A percentile compares a stretch with the other conserved stretches of the same genome.
Conservation (phyloP, 2,329 filamentous ascomycete species). For the Apiospora phragmitis region DNA sequence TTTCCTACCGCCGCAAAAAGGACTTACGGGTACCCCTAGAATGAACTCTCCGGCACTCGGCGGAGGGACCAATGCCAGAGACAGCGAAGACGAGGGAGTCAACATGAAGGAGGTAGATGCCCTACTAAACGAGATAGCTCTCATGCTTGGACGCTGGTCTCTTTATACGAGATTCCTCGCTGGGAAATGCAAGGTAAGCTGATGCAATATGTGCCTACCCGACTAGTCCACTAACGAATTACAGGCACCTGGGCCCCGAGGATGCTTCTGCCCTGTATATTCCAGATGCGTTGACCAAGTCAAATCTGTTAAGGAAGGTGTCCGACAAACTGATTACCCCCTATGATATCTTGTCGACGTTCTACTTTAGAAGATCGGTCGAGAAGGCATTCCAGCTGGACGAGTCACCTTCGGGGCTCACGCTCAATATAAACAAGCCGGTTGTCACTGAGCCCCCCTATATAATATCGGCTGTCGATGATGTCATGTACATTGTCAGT, state of each 20-base stretch:
- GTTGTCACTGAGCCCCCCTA: slow-evolving; percentile 80
- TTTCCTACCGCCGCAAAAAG: slow-evolving; percentile 74
- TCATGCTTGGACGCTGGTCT: slow-evolving; percentile 94
- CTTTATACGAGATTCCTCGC: slow-evolving; percentile 88
- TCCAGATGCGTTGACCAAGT: slow-evolving; percentile 75
- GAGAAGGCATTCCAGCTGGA: slow-evolving; percentile 98
- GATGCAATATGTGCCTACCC: background rate
- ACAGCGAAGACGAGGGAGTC: slow-evolving; percentile 85
- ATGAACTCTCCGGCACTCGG: slow-evolving; percentile 75
- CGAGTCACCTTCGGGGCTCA: slow-evolving; percentile 78
- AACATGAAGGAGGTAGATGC: slow-evolving; percentile 97
- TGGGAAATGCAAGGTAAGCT: slow-evolving; percentile 77
- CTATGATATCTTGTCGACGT: slow-evolving; percentile 90
- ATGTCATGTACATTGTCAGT: slow-evolving; percentile 99
- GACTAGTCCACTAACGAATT: slow-evolving; percentile 28
- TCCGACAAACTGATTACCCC: slow-evolving; percentile 71
- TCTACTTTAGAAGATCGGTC: slow-evolving; percentile 94
- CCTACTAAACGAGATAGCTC: slow-evolving; percentile 80
- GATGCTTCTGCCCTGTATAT: slow-evolving; percentile 61
- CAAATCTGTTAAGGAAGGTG: slow-evolving; percentile 79
- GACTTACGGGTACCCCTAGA: slow-evolving; percentile 60
- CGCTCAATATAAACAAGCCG: slow-evolving; percentile 70
- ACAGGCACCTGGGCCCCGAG: slow-evolving; percentile 51
- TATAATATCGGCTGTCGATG: slow-evolving; percentile 93
- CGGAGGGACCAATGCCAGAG: slow-evolving; percentile 51